Conservation (phyloP, 2,329 filamentous ascomycete species). For the Pyrenophora teres region DNA sequence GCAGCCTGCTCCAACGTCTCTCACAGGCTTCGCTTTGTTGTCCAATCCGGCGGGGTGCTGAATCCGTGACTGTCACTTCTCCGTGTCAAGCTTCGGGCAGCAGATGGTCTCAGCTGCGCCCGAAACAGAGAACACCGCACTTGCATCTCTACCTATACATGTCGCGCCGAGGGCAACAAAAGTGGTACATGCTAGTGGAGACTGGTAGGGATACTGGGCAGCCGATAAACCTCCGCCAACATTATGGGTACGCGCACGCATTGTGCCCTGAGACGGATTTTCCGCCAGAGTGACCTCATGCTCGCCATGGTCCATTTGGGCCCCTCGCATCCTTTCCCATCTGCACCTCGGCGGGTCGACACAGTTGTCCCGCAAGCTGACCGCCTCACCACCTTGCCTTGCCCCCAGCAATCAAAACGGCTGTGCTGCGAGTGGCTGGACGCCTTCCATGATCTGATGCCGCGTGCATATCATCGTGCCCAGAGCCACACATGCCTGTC, state of each 20-base stretch:
- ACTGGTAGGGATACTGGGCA: slow-evolving; percentile 7
- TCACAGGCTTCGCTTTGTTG: slow-evolving; percentile 16
- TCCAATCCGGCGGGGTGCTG: slow-evolving; percentile 11
- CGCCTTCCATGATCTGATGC: slow-evolving; percentile 37
- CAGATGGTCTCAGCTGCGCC: slow-evolving; percentile 13
- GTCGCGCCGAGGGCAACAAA: slow-evolving; percentile 7
- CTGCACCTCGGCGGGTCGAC: slow-evolving; percentile 23
- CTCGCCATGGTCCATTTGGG: slow-evolving; percentile 11
- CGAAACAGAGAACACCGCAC: slow-evolving; percentile 10
- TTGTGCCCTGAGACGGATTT: slow-evolving; percentile 12
- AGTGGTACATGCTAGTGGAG: slow-evolving; percentile 11
- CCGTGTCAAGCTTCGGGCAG: slow-evolving; percentile 17
- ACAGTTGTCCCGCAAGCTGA: slow-evolving; percentile 33
- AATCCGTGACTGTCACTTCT: slow-evolving; percentile 10
- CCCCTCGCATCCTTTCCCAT: slow-evolving; percentile 16
- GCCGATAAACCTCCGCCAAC: slow-evolving; percentile 12
- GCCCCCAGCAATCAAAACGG: slow-evolving; percentile 27
- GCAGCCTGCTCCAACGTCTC: slow-evolving; percentile 22
- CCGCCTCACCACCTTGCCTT: slow-evolving; percentile 31
- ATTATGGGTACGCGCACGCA: slow-evolving; percentile 3
- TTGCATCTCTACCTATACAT: slow-evolving; percentile 6
- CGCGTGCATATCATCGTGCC: slow-evolving; percentile 40
- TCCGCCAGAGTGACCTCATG: slow-evolving; percentile 25
- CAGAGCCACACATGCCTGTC: slow-evolving; percentile 33
- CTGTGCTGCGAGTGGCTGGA: slow-evolving; percentile 22